Percentiles rank a stretch among this genome's conserved stretches.
Conservation (phyloP, 805 yeast species). For the Tetrapisispora iriomotensis region DNA sequence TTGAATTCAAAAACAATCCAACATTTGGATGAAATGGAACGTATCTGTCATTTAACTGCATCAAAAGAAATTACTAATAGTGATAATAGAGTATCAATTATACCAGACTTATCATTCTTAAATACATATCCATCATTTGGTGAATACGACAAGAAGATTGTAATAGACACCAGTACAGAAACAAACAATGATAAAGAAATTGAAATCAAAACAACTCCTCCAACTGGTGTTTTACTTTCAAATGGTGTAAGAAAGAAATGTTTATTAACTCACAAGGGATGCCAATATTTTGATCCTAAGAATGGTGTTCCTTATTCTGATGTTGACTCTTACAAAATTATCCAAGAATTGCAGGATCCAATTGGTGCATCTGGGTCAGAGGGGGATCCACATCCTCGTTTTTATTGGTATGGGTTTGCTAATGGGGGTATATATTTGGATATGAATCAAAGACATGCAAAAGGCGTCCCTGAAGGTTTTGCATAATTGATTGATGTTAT, state of each 20-base stretch:
- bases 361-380: slow-evolving; percentile 34
- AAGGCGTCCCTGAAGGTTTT: slow-evolving; percentile 85
- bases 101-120: slow-evolving; percentile 33
- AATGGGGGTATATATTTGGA: slow-evolving; percentile 41
- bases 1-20: slow-evolving; percentile 41
- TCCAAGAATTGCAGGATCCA: slow-evolving; percentile 50
- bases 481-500: slow-evolving; percentile 10
- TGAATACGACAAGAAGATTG: slow-evolving; percentile 35
- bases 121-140: slow-evolving; percentile 49
- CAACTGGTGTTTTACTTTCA: slow-evolving; percentile 62
- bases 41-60: slow-evolving; percentile 35
- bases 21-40: slow-evolving; percentile 35
- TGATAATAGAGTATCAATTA: slow-evolving; percentile 30
- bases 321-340: slow-evolving; percentile 66
- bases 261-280: slow-evolving; percentile 61
- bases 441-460: slow-evolving; percentile 47
- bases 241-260: slow-evolving; percentile 61
- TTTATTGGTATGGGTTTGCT: slow-evolving; percentile 40
- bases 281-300: slow-evolving; percentile 74
- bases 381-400: slow-evolving; percentile 29
- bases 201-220: slow-evolving; percentile 57
- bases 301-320: slow-evolving; percentile 80
- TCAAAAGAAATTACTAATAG: slow-evolving; percentile 8
- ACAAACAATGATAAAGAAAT: slow-evolving; percentile 40
- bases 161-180: slow-evolving; percentile 36